Percentiles rank a stretch among this genome's conserved stretches.
These are phyloP conservation scores for Purpureocillium lavendulum DNA, from an alignment of 2,329 filamentous ascomycete species.

Conservation along the genomic window DNA sequence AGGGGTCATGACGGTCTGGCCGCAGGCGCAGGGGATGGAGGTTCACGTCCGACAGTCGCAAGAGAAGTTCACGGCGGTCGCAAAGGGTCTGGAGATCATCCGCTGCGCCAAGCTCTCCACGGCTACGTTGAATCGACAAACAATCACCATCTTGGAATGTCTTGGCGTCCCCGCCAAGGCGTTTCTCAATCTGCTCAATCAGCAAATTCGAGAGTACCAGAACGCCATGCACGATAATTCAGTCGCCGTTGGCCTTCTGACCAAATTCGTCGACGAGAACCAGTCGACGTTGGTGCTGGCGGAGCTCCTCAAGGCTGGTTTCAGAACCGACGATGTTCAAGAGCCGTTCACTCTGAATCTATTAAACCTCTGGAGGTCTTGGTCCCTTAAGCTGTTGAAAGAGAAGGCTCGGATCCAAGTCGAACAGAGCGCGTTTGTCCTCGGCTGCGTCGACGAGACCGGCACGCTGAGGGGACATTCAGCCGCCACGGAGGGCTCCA, in stretches of 20 bases:
- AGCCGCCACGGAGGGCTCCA: constrained; percentile 30
- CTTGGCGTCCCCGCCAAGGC: constrained; percentile 61
- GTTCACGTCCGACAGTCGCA: constrained; percentile 79
- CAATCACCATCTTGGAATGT: constrained; percentile 74
- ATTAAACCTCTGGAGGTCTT: constrained; percentile 77
- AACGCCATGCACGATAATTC: constrained; percentile 57
- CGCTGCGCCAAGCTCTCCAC: constrained; percentile 67
- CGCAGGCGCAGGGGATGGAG: constrained; percentile 55
- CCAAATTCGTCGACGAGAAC: constrained; percentile 76
- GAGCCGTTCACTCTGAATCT: constrained; percentile 82
- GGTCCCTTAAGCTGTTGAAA: constrained; percentile 83
- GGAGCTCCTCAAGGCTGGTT: constrained; percentile 69
- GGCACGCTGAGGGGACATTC: constrained; percentile 64
- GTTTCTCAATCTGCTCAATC: constrained; percentile 59
- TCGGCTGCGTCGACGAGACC: constrained; percentile 86
- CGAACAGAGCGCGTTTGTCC: constrained; percentile 74
- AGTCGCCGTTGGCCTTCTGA: constrained; percentile 60
- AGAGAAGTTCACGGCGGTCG: constrained; percentile 69
- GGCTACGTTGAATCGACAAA: constrained; percentile 81
- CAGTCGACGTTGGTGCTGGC: constrained; percentile 68
- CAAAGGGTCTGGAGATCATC: constrained; percentile 76
- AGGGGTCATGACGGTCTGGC: constrained; percentile 73
- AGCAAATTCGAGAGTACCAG: constrained; percentile 62
- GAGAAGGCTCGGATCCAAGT: constrained; percentile 85
- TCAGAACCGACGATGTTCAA: constrained; percentile 49